These are phyloP conservation scores for Phylloporus sp. DNA, from an alignment of 768 basidiomycete species.

Conservation along the genomic window DNA sequence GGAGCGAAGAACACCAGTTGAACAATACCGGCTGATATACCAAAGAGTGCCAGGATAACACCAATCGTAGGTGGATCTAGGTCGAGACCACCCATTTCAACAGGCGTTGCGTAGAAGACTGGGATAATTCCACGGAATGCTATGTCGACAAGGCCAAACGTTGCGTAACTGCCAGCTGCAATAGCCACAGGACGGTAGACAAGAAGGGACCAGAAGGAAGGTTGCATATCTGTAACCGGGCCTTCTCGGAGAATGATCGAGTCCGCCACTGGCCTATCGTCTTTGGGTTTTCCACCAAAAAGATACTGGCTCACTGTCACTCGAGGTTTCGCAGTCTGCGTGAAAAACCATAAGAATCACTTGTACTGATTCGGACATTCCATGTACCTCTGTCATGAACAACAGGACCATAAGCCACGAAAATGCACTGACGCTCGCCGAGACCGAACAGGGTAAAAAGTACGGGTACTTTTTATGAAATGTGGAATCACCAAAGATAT, in stretches of 20 bases:
- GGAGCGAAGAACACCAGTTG: slow-evolving; percentile 61
- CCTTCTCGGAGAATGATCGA: neutral
- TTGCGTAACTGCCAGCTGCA: slow-evolving; percentile 58
- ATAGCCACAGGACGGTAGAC: slow-evolving; percentile 49
- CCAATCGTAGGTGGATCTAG: slow-evolving; percentile 31
- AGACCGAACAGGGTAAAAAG: slow-evolving; percentile 65
- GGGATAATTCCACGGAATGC: slow-evolving; percentile 46
- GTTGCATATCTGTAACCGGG: slow-evolving; percentile 19
- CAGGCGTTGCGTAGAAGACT: slow-evolving; percentile 30
- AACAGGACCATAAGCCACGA: slow-evolving; percentile 48
- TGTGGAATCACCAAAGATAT: slow-evolving; percentile 46
- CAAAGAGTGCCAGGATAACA: slow-evolving; percentile 20
- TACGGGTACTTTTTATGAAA: slow-evolving; percentile 71
- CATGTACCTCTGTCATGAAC: slow-evolving; percentile 52
- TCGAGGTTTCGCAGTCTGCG: slow-evolving; percentile 14
- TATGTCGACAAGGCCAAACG: slow-evolving; percentile 60
- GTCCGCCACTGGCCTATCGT: neutral
- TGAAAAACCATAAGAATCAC: neutral
- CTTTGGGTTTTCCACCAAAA: slow-evolving; percentile 7
- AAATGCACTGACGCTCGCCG: slow-evolving; percentile 50
- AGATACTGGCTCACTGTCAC: slow-evolving; percentile 17
- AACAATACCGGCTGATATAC: slow-evolving; percentile 38
- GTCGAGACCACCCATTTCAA: slow-evolving; percentile 28
- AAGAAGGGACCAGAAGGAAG: slow-evolving; percentile 49
- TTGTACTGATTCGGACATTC: neutral